Evolutionary conservation across 2,329 filamentous ascomycete species (phyloP).

Genomic region (Chaetomium sp.): DNA sequence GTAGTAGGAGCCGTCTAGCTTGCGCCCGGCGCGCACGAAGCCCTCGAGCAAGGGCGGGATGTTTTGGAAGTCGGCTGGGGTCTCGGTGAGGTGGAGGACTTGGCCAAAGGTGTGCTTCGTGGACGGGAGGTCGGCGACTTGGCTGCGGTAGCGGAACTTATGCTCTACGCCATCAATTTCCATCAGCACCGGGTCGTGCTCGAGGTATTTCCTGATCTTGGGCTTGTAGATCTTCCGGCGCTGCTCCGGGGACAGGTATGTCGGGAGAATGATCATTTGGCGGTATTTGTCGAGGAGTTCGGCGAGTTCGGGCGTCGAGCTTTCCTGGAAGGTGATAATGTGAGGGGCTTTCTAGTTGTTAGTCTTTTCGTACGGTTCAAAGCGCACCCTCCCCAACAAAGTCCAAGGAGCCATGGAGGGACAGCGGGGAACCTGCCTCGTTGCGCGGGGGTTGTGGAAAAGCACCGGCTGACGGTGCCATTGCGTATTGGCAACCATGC

Average conservation of each 20-base stretch:
- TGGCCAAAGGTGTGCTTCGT: conserved; percentile 33
- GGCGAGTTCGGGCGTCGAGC: conserved; percentile 50
- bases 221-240: conserved; percentile 46
- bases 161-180: conserved; percentile 52
- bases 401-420: too few species aligned
- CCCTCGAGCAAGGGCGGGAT: conserved; percentile 47
- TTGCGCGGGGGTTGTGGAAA: too few species aligned
- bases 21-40: conserved; percentile 35
- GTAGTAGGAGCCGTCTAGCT: conserved; percentile 31
- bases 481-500: too few species aligned
- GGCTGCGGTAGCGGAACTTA: conserved; percentile 44
- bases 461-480: too few species aligned
- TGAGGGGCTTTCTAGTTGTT: conserved; percentile 16
- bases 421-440: too few species aligned
- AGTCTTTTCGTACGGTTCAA: too few species aligned
- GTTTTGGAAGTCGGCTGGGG: conserved; percentile 46
- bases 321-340: conserved; percentile 42
- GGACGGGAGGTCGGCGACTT: conserved; percentile 36
- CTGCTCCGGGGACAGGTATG: conserved; percentile 48
- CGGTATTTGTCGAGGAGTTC: conserved; percentile 46
- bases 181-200: conserved; percentile 50
- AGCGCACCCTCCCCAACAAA: too few species aligned
- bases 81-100: conserved; percentile 42
- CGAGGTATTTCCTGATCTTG: conserved; percentile 42
- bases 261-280: conserved; percentile 54